Evolutionary conservation across 441 rosid genomes (phyloP).

Genomic region (Codiaeum variegatum): DNA sequence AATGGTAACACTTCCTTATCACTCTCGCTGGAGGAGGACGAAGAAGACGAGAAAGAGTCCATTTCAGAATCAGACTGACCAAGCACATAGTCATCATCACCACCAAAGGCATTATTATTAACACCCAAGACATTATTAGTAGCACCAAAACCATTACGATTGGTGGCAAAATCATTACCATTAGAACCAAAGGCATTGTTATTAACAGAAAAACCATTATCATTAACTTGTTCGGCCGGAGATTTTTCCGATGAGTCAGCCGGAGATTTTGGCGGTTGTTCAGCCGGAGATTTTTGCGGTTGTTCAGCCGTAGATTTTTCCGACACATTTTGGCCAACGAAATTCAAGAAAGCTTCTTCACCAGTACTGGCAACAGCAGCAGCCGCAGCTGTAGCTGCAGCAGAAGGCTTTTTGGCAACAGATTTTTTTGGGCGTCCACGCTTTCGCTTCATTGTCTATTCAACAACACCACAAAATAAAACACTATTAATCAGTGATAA

Average conservation of each 20-base stretch:
- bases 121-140: neutral
- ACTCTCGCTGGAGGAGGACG: constrained; percentile 31
- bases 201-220: neutral
- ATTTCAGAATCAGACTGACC: neutral
- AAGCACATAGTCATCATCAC: neutral
- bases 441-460: constrained; percentile 12
- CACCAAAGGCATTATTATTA: neutral
- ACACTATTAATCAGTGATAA: neutral
- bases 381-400: neutral
- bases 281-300: constrained; percentile 10
- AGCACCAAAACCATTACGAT: neutral
- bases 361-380: constrained; percentile 12
- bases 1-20: constrained; percentile 18
- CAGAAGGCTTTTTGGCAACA: neutral
- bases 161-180: neutral
- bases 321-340: constrained; percentile 23
- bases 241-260: constrained; percentile 16
- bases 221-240: neutral
- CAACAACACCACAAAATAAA: neutral
- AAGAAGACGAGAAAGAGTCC: constrained; percentile 2
- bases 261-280: neutral
- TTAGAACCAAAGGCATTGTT: too few relatives aligned
- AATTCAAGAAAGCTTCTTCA: constrained; percentile 26
- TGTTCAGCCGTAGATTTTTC: constrained; percentile 10
- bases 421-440: constrained; percentile 13